Percentiles rank a stretch among this genome's conserved stretches.
phyloP scores from a whole-genome alignment of 1,284 basidiomycete species.

The Prillingera fragicola region DNA sequence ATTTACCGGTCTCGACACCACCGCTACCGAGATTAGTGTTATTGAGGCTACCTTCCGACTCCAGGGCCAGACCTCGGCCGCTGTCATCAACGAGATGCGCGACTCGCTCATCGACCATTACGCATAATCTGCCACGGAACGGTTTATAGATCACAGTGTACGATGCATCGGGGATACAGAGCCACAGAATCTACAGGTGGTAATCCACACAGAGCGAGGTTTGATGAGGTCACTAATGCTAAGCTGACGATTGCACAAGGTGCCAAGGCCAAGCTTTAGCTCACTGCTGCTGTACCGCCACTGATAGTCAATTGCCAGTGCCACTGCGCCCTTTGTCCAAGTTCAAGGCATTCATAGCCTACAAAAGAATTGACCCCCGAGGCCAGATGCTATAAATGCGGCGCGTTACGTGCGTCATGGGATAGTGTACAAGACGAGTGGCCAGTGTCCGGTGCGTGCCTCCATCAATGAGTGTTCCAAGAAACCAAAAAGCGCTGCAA shows the following conservation, averaged over 20 bases:
- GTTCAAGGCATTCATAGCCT: no score
- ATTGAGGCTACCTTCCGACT: conserved; percentile 96
- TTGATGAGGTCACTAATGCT: no score
- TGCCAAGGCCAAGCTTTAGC: neutral
- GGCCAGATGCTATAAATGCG: no score
- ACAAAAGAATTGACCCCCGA: no score
- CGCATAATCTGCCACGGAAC: conserved; percentile 55
- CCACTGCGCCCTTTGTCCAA: no score
- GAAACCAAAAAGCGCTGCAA: no score
- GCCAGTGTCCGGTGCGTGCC: no score
- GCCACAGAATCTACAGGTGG: neutral
- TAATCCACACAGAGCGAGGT: no score
- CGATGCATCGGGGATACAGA: neutral
- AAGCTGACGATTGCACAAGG: no score
- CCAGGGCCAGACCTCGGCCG: conserved; percentile 77
- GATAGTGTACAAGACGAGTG: no score
- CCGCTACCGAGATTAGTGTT: conserved; percentile 95
- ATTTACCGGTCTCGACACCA: conserved; percentile 92
- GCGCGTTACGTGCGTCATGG: no score
- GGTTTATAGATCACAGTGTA: neutral
- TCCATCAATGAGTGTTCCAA: no score
- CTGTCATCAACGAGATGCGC: conserved; percentile 89
- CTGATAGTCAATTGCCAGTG: neutral
- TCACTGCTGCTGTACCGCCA: neutral
- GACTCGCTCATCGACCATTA: conserved; percentile 90